phyloP scores from a whole-genome alignment of 2,329 filamentous ascomycete species.

The Chrysoporthe deuterocubensis region DNA sequence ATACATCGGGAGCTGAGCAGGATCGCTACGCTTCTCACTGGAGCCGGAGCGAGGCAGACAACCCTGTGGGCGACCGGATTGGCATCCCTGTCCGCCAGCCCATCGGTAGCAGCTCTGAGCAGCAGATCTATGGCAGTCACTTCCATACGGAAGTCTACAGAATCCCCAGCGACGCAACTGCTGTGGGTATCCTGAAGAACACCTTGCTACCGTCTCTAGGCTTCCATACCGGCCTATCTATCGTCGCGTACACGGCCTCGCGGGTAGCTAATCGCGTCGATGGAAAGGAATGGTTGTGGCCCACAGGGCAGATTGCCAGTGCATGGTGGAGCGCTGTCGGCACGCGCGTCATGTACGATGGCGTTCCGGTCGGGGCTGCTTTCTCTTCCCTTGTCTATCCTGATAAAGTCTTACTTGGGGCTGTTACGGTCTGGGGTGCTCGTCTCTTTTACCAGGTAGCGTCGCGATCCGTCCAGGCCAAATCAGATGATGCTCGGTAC shows the following conservation, averaged over 20 bases:
- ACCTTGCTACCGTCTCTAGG: constrained; percentile 58
- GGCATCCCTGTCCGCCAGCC: constrained; percentile 25
- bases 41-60: constrained; percentile 26
- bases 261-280: constrained; percentile 59
- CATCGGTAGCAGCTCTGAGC: constrained; percentile 14
- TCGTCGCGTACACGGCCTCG: constrained; percentile 55
- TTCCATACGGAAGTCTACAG: constrained; percentile 25
- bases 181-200: constrained; percentile 55
- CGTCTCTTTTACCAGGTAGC: constrained; percentile 60
- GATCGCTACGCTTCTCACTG: constrained; percentile 30
- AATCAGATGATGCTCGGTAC: constrained; percentile 61
- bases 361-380: constrained; percentile 50
- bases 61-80: constrained; percentile 20
- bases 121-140: constrained; percentile 27
- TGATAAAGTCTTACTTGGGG: constrained; percentile 58
- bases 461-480: constrained; percentile 51
- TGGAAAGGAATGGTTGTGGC: constrained; percentile 65
- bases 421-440: constrained; percentile 61
- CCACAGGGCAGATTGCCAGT: constrained; percentile 56
- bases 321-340: constrained; percentile 65
- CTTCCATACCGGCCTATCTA: constrained; percentile 55
- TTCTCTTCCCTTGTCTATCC: constrained; percentile 54
- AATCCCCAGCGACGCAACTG: constrained; percentile 22
- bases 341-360: constrained; percentile 49
- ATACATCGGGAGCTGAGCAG: constrained; percentile 31